Percentiles rank a stretch among this genome's conserved stretches.
Evolutionary conservation across 768 basidiomycete genomes (phyloP).

Genomic region (Agrocybe pediades): DNA sequence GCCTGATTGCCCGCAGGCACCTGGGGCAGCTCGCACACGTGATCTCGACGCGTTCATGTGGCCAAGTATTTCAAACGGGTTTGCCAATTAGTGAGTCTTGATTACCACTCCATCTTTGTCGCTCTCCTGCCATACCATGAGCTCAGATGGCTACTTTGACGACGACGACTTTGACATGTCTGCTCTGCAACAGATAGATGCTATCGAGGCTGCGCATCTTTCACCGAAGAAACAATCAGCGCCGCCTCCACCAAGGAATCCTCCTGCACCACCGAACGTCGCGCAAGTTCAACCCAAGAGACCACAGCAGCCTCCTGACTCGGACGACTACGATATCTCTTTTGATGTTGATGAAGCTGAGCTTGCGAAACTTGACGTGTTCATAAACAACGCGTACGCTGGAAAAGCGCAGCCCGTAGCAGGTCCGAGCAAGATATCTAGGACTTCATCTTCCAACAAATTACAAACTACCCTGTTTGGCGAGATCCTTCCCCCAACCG

Average conservation of each 20-base stretch:
- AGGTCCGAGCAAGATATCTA: slow-evolving; percentile 36
- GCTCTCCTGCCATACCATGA: slow-evolving; percentile 43
- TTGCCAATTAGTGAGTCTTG: not conserved
- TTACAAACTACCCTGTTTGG: slow-evolving; percentile 71
- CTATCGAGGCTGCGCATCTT: slow-evolving; percentile 65
- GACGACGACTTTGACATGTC: slow-evolving; percentile 64
- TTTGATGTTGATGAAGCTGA: slow-evolving; percentile 61
- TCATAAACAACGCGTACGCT: slow-evolving; percentile 50
- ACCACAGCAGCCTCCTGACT: slow-evolving; percentile 24
- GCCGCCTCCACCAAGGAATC: slow-evolving; percentile 12
- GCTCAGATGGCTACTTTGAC: slow-evolving; percentile 77
- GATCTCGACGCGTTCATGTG: slow-evolving; percentile 25
- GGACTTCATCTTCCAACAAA: slow-evolving; percentile 36
- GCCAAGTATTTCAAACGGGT: slow-evolving; percentile 1
- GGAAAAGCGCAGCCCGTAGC: slow-evolving; percentile 40
- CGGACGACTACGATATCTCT: slow-evolving; percentile 52
- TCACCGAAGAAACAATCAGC: slow-evolving; percentile 21
- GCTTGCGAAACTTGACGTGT: slow-evolving; percentile 52
- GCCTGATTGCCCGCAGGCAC: not conserved
- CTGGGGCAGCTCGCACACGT: slow-evolving; percentile 20
- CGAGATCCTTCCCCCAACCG: slow-evolving; percentile 44
- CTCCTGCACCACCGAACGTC: slow-evolving; percentile 17
- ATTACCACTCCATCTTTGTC: not conserved
- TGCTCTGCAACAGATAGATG: slow-evolving; percentile 62
- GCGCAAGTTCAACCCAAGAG: slow-evolving; percentile 17